Conservation (phyloP, 306 rosid genomes). For the Vigna mungo region DNA sequence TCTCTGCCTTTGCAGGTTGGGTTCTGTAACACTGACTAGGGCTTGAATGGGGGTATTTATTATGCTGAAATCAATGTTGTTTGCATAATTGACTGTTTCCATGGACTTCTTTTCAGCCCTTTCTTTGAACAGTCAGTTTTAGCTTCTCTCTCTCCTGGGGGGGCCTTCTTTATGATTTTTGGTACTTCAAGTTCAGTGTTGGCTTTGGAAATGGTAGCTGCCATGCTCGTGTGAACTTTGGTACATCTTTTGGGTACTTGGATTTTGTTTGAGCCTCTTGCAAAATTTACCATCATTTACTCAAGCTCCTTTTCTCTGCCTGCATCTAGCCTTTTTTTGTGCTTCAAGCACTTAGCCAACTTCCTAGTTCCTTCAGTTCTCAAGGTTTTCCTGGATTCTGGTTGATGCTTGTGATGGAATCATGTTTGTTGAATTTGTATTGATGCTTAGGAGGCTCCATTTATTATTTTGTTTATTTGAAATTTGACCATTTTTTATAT, state of each 20-base stretch:
- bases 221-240: constrained; percentile 59
- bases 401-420: constrained; percentile 12
- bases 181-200: constrained; percentile 67
- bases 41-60: constrained; percentile 76
- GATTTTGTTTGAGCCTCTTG: constrained; percentile 47
- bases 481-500: constrained; percentile 22
- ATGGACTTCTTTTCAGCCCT: constrained; percentile 56
- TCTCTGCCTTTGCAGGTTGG: constrained; percentile 53
- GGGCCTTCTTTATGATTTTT: constrained; percentile 63
- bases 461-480: constrained; percentile 33
- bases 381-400: not conserved
- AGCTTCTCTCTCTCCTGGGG: constrained; percentile 55
- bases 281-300: constrained; percentile 47
- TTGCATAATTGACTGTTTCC: constrained; percentile 64
- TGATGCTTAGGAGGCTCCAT: not conserved
- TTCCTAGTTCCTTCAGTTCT: constrained; percentile 39
- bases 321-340: constrained; percentile 22
- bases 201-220: constrained; percentile 81
- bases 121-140: constrained; percentile 64
- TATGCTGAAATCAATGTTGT: constrained; percentile 76
- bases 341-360: constrained; percentile 30
- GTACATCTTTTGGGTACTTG: constrained; percentile 59
- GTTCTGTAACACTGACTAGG: constrained; percentile 84
- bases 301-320: constrained; percentile 37
- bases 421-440: constrained; percentile 6